A percentile compares a stretch with the other conserved stretches of the same genome.
These are phyloP conservation scores for Kazachstania africana DNA, from an alignment of 805 yeast species.

Conservation along the genomic window DNA sequence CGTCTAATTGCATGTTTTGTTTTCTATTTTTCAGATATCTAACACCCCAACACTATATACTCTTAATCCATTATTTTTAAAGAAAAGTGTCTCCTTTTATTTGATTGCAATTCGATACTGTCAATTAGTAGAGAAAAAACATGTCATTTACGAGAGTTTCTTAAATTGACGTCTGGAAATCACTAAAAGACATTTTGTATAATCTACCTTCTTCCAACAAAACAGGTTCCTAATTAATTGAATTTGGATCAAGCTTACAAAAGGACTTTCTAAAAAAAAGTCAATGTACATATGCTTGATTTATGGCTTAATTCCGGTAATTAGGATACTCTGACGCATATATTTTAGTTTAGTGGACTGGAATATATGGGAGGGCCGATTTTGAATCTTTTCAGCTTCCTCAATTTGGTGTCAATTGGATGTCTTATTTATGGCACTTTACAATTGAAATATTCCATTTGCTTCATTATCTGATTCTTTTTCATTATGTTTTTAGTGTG, in stretches of 20 bases:
- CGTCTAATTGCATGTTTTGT: too few relatives aligned
- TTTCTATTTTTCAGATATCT: too few relatives aligned
- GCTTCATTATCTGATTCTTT: not conserved
- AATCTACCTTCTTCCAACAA: not conserved
- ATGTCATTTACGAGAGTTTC: not conserved
- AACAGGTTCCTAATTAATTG: not conserved
- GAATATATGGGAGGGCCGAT: not conserved
- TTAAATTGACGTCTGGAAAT: not conserved
- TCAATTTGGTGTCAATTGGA: not conserved
- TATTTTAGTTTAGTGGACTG: too few relatives aligned
- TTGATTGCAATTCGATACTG: not conserved
- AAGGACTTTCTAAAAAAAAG: not conserved
- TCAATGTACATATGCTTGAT: not conserved
- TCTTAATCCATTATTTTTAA: too few relatives aligned
- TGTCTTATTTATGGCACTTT: not conserved
- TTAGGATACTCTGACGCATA: too few relatives aligned
- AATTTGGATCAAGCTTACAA: not conserved
- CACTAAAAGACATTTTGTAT: not conserved
- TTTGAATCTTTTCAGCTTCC: not conserved
- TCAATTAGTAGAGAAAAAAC: not conserved
- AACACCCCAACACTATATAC: too few relatives aligned
- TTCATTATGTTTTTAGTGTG: too few relatives aligned
- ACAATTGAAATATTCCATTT: not conserved
- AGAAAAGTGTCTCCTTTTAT: too few relatives aligned
- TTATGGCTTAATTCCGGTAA: not conserved